Conservation (phyloP, 1,284 basidiomycete genomes). For the Albatrellus sp. region DNA sequence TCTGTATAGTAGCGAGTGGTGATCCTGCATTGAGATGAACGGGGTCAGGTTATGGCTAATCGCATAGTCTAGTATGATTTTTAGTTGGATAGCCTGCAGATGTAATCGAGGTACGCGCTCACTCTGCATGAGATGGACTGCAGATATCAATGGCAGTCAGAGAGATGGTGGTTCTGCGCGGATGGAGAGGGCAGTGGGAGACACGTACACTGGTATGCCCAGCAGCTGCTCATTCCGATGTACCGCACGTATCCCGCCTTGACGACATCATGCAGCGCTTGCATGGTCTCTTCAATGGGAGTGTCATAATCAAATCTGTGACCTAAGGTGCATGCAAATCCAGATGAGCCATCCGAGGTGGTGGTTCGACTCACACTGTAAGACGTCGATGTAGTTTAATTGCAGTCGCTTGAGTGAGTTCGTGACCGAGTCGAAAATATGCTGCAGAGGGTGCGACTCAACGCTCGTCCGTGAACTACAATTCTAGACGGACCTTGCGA, state of each 20-base stretch:
- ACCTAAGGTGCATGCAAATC: not conserved
- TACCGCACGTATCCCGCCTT: slow-evolving; percentile 26
- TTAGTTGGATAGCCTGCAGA: not conserved
- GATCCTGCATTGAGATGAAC: slow-evolving; percentile 9
- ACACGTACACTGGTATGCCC: slow-evolving; percentile 14
- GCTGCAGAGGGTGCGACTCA: slow-evolving; percentile 29
- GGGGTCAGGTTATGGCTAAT: slow-evolving; percentile 13
- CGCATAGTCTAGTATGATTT: slow-evolving; percentile 16
- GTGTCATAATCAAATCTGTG: slow-evolving; percentile 2
- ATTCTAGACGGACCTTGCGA: slow-evolving; percentile 45
- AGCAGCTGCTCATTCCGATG: slow-evolving; percentile 26
- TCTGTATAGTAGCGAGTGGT: slow-evolving; percentile 7
- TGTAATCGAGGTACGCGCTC: slow-evolving; percentile 1
- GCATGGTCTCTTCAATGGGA: slow-evolving; percentile 32
- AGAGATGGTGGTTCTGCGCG: not conserved
- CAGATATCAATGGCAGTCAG: slow-evolving; percentile 2
- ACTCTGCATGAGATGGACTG: slow-evolving; percentile 18
- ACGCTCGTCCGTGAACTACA: too few species aligned
- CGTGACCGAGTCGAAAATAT: slow-evolving; percentile 40
- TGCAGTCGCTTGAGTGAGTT: slow-evolving; percentile 55
- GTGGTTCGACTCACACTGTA: not conserved
- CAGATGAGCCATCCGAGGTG: not conserved
- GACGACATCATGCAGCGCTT: slow-evolving; percentile 24
- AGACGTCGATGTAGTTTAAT: slow-evolving; percentile 19
- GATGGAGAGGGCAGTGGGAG: not conserved